Conservation (phyloP, 306 rosid genomes). For the Cucumis sativus region Cucumber_9930_V3 NC_026655.2:3892501-3893000, state of each 20-base stretch:
- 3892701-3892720: background rate
- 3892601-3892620: too few relatives aligned
- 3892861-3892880: background rate
- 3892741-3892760: background rate
- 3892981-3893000: constrained; percentile 7
- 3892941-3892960: background rate
- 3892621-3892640: too few relatives aligned
- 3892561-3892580: background rate
- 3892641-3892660: too few relatives aligned
- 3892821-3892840: background rate
- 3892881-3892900: background rate
- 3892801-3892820: background rate
- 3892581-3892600: too few relatives aligned
- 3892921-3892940: too few relatives aligned
- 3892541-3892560: background rate
- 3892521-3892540: too few relatives aligned
- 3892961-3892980: background rate
- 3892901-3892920: background rate
- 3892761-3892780: background rate
- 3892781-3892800: background rate
- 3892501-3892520: background rate
- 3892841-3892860: background rate
- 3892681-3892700: background rate
- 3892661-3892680: too few relatives aligned
- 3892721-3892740: background rate